Conservation (phyloP, 1,284 basidiomycete species). For the Malassezia sympodialis region DNA sequence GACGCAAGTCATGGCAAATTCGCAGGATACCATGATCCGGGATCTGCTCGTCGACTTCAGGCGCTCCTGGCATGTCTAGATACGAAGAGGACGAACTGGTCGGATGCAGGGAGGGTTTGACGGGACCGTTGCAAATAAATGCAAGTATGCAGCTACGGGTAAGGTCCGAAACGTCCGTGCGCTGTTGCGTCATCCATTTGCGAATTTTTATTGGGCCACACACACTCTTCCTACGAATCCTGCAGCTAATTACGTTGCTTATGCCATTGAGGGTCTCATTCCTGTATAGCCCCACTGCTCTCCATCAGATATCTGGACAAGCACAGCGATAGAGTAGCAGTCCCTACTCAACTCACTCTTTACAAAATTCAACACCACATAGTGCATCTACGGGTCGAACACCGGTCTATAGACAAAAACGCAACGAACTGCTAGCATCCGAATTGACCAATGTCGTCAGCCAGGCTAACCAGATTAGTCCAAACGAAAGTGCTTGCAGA, state of each 20-base stretch:
- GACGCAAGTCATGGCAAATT: conserved; percentile 10
- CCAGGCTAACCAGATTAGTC: not conserved
- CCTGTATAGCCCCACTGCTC: not conserved
- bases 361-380: not conserved
- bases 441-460: not conserved
- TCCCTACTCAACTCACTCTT: no score
- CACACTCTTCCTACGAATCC: not conserved
- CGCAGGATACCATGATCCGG: not conserved
- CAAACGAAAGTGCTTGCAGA: conserved; percentile 22
- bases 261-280: not conserved
- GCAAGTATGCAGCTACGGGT: not conserved
- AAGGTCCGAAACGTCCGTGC: not conserved
- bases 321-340: not conserved
- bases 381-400: not conserved
- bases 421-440: not conserved
- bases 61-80: not conserved
- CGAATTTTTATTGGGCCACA: not conserved
- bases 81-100: not conserved
- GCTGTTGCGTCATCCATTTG: not conserved
- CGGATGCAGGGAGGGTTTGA: not conserved
- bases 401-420: not conserved
- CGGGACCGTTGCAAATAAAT: not conserved
- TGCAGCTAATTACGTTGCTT: not conserved
- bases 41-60: not conserved
- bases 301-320: not conserved